Evolutionary conservation across 2,329 filamentous ascomycete genomes (phyloP).

Genomic region (Cercospora zeina): DNA sequence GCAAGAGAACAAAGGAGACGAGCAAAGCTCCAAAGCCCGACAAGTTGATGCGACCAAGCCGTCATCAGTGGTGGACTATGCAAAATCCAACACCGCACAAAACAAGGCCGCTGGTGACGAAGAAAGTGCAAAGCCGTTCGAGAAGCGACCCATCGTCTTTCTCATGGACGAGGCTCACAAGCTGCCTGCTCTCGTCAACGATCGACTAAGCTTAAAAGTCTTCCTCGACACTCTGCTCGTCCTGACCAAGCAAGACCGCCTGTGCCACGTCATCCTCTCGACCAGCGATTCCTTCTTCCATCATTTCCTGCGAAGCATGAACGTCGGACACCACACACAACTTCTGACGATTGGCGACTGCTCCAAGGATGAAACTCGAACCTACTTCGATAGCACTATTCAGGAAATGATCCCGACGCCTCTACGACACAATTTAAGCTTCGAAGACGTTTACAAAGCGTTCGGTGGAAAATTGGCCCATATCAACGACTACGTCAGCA

Average conservation of each 20-base stretch:
- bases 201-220: constrained; percentile 25
- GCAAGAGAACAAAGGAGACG: not conserved
- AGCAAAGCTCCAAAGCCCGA: not conserved
- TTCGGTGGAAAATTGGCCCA: constrained; percentile 28
- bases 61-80: not conserved
- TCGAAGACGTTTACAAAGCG: constrained; percentile 26
- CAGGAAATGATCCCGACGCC: constrained; percentile 18
- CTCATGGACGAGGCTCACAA: constrained; percentile 27
- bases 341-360: constrained; percentile 27
- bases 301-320: constrained; percentile 28
- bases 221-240: constrained; percentile 29
- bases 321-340: constrained; percentile 28
- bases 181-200: constrained; percentile 25
- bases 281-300: constrained; percentile 30
- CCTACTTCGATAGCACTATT: constrained; percentile 22
- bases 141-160: constrained; percentile 26
- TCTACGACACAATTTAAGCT: constrained; percentile 20
- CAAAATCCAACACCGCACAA: not conserved
- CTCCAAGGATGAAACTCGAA: constrained; percentile 22
- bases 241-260: constrained; percentile 27
- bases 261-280: constrained; percentile 27
- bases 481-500: constrained; percentile 27
- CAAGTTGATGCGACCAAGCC: constrained; percentile 18
- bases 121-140: constrained; percentile 7
- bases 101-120: not conserved